Evolutionary conservation across 2,329 filamentous ascomycete species (phyloP).

Genomic region (Arthrobotrys conoides): DNA sequence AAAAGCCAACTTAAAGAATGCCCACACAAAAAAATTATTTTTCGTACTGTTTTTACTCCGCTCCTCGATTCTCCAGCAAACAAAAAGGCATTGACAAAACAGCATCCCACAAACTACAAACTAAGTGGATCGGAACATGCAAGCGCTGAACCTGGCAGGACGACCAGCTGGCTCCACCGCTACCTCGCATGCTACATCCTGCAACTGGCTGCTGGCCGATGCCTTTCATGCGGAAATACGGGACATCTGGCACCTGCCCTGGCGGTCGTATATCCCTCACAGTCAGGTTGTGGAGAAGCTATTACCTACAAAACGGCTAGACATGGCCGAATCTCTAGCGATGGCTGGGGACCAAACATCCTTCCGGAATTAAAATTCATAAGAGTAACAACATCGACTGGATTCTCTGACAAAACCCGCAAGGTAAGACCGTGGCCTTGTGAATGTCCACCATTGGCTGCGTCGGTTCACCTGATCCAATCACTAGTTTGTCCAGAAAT

Average conservation of each 20-base stretch:
- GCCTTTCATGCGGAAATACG: slow-evolving; percentile 31
- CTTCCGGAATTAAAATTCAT: slow-evolving; percentile 20
- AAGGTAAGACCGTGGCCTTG: slow-evolving; percentile 31
- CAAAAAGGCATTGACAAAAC: not conserved
- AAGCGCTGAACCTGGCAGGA: slow-evolving; percentile 36
- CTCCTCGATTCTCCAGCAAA: slow-evolving; percentile 4
- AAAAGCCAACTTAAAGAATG: slow-evolving; percentile 39
- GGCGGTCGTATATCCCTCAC: slow-evolving; percentile 43
- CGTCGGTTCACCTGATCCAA: slow-evolving; percentile 27
- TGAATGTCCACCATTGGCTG: slow-evolving; percentile 19
- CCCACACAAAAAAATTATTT: slow-evolving; percentile 26
- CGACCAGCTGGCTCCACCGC: slow-evolving; percentile 35
- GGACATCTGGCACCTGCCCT: slow-evolving; percentile 37
- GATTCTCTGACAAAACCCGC: not conserved
- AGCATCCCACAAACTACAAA: too few relatives aligned
- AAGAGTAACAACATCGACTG: slow-evolving; percentile 1
- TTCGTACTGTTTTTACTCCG: slow-evolving; percentile 13
- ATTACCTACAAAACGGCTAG: slow-evolving; percentile 33
- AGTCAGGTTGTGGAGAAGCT: slow-evolving; percentile 32
- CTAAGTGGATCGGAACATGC: not conserved
- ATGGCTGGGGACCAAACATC: slow-evolving; percentile 8
- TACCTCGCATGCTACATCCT: slow-evolving; percentile 28
- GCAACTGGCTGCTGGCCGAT: slow-evolving; percentile 15
- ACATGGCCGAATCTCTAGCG: slow-evolving; percentile 29
- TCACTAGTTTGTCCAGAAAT: slow-evolving; percentile 2